Evolutionary conservation across 176 grass and related monocot species (phyloP).

Genomic region (Olyra latifolia): DNA sequence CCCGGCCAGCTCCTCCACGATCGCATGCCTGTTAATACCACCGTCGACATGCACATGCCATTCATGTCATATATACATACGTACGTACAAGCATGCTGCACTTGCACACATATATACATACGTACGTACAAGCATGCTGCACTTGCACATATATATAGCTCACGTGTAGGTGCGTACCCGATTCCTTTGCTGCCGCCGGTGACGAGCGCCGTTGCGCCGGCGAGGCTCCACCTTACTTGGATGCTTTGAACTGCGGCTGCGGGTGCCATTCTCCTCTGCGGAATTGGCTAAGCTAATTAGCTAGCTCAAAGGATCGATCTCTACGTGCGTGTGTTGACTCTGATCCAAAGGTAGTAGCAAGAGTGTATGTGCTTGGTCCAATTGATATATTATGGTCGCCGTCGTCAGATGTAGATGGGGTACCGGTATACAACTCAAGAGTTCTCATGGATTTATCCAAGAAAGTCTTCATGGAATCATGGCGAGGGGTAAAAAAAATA

Average conservation of each 20-base stretch:
- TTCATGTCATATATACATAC: neutral
- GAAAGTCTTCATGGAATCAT: neutral
- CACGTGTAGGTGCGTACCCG: no score
- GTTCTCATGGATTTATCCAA: neutral
- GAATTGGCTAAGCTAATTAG: no score
- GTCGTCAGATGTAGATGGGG: neutral
- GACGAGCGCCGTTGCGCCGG: conserved; percentile 38
- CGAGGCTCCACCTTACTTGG: conserved; percentile 26
- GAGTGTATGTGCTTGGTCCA: neutral
- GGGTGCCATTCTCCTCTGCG: neutral
- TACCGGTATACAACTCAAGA: neutral
- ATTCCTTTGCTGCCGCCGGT: conserved; percentile 57
- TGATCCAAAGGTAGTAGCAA: neutral
- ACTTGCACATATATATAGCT: no score
- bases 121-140: no score
- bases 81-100: no score
- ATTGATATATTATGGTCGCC: neutral
- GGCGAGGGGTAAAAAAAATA: neutral
- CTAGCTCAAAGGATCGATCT: neutral
- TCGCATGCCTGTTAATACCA: no score
- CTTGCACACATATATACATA: no score
- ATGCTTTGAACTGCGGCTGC: neutral
- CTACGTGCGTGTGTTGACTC: neutral
- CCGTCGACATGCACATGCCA: no score
- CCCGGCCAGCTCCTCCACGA: conserved; percentile 42